Conservation (phyloP, 1,139 yeast genomes). For the Geotrichum restrictum region DNA sequence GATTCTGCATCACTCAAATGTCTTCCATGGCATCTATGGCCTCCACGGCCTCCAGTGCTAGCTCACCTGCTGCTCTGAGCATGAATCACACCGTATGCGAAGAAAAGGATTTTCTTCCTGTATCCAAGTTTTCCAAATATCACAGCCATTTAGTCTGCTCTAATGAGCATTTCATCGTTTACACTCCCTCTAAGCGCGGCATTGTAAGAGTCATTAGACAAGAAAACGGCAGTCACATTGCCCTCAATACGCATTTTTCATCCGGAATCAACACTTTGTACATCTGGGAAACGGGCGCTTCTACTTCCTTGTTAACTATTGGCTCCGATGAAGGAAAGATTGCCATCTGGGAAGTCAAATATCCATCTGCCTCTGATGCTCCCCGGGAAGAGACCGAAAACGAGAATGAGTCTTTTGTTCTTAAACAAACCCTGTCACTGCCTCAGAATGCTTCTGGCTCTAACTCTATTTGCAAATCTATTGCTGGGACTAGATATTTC, state of each 20-base stretch:
- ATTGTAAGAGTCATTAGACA: conserved; percentile 31
- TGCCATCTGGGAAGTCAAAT: conserved; percentile 15
- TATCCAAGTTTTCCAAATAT: conserved; percentile 26
- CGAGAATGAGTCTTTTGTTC: background rate
- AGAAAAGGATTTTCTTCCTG: conserved; percentile 27
- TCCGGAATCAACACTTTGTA: conserved; percentile 14
- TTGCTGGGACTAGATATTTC: conserved; percentile 12
- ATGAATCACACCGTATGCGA: conserved; percentile 7
- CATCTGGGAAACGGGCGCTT: conserved; percentile 17
- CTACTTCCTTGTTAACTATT: conserved; percentile 17
- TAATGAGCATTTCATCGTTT: conserved; percentile 34
- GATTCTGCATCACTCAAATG: too few species aligned
- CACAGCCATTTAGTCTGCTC: conserved; percentile 33
- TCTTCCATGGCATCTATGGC: too few species aligned
- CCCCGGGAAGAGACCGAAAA: background rate
- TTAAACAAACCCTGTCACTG: conserved; percentile 11
- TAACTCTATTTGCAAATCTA: conserved; percentile 13
- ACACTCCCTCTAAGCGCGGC: conserved; percentile 32
- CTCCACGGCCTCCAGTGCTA: background rate
- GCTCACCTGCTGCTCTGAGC: background rate
- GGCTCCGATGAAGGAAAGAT: conserved; percentile 15
- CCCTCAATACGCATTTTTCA: conserved; percentile 18
- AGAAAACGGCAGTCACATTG: conserved; percentile 29
- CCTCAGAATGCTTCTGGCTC: background rate
- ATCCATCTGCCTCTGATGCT: conserved; percentile 2